A percentile compares a stretch with the other conserved stretches of the same genome.
phyloP scores from a whole-genome alignment of 176 grass and related monocot genomes.

The Bolboschoenus planiculmis region DNA sequence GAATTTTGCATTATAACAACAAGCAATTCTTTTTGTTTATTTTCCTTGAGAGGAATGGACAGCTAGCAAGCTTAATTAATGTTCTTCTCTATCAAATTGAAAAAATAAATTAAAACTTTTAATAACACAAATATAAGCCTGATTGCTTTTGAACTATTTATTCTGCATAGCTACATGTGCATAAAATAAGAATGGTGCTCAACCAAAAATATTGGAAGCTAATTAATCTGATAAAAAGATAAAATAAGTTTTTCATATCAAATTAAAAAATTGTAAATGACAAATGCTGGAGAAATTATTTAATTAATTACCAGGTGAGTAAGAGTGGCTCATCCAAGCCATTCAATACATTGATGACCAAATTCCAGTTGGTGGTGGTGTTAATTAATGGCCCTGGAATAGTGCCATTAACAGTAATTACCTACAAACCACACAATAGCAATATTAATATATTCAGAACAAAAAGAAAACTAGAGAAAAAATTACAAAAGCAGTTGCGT shows the following conservation, averaged over 20 bases:
- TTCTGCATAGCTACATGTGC: neutral
- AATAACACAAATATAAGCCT: neutral
- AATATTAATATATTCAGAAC: neutral
- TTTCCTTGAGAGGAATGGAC: neutral
- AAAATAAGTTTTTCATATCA: neutral
- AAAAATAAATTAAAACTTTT: neutral
- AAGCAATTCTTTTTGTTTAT: neutral
- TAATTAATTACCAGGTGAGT: conserved; percentile 64
- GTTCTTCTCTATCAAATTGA: neutral
- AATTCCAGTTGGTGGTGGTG: conserved; percentile 73
- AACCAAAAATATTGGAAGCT: neutral
- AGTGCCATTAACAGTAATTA: conserved; percentile 65
- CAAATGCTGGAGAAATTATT: neutral
- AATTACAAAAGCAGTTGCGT: neutral
- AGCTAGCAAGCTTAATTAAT: neutral
- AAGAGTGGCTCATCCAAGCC: conserved; percentile 80
- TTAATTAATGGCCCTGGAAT: conserved; percentile 76
- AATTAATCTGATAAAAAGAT: no score
- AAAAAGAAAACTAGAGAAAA: neutral
- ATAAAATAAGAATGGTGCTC: neutral
- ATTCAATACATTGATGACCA: conserved; percentile 75
- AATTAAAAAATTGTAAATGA: neutral
- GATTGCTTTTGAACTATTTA: neutral
- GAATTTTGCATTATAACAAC: neutral
- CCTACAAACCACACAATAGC: conserved; percentile 20